phyloP scores from a whole-genome alignment of 768 basidiomycete species.

The Austroboletus festivus region DNA sequence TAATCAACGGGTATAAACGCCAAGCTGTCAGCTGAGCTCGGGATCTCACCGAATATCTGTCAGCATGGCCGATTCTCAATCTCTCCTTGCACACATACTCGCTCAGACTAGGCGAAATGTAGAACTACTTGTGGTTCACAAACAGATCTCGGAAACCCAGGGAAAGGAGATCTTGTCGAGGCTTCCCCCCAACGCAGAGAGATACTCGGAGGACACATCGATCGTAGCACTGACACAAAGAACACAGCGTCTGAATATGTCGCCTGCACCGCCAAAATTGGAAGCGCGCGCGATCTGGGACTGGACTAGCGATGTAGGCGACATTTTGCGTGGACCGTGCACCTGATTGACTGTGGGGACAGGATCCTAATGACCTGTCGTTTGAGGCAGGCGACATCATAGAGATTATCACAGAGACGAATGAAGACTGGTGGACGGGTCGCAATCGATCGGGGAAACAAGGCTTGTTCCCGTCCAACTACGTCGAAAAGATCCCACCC shows the following conservation, averaged over 20 bases:
- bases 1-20: slow-evolving; percentile 12
- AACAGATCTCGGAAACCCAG: slow-evolving; percentile 39
- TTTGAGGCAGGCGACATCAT: slow-evolving; percentile 76
- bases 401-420: slow-evolving; percentile 79
- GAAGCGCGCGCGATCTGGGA: slow-evolving; percentile 31
- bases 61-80: slow-evolving; percentile 24
- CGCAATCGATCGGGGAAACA: slow-evolving; percentile 51
- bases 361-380: slow-evolving; percentile 77
- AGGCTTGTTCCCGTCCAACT: slow-evolving; percentile 76
- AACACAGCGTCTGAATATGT: slow-evolving; percentile 24
- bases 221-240: slow-evolving; percentile 21
- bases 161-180: slow-evolving; percentile 39
- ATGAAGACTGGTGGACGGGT: slow-evolving; percentile 91
- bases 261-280: slow-evolving; percentile 20
- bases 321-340: neutral
- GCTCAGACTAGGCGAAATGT: slow-evolving; percentile 47
- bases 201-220: slow-evolving; percentile 15
- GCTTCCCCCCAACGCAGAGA: slow-evolving; percentile 27
- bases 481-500: slow-evolving; percentile 57
- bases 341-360: neutral
- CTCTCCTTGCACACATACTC: slow-evolving; percentile 37
- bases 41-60: neutral
- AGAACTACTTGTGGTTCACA: slow-evolving; percentile 42
- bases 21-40: too few species aligned
- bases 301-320: slow-evolving; percentile 29